These are phyloP conservation scores for Pisolithus albus DNA, from an alignment of 768 basidiomycete genomes.

Conservation along the genomic window DNA sequence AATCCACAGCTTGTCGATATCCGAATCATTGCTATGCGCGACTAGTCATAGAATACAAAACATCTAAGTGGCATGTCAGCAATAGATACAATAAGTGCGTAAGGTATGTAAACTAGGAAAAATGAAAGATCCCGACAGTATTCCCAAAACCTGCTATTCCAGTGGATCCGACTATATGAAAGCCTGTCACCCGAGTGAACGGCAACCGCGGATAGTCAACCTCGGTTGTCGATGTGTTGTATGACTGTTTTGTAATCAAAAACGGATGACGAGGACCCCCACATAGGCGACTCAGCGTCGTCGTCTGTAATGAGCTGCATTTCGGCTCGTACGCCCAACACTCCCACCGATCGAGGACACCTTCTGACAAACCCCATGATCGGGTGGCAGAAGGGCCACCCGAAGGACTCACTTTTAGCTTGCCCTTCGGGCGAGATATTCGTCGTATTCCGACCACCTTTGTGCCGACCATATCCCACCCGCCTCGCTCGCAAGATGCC, in stretches of 20 bases:
- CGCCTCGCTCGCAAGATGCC: conserved; percentile 64
- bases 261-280: conserved; percentile 12
- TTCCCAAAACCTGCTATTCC: conserved; percentile 75
- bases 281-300: conserved; percentile 44
- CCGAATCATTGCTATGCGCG: not conserved
- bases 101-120: conserved; percentile 15
- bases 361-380: conserved; percentile 44
- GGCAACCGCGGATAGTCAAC: conserved; percentile 51
- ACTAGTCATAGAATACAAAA: not conserved
- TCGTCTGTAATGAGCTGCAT: conserved; percentile 40
- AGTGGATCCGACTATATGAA: conserved; percentile 42
- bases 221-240: not conserved
- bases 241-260: conserved; percentile 3
- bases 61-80: conserved; percentile 1
- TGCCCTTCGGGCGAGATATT: conserved; percentile 40
- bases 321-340: conserved; percentile 70
- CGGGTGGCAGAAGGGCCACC: conserved; percentile 8
- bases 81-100: conserved; percentile 12
- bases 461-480: conserved; percentile 62
- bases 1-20: not conserved
- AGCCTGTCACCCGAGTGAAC: conserved; percentile 71
- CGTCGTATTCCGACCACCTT: conserved; percentile 65
- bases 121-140: conserved; percentile 35
- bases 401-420: conserved; percentile 19
- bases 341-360: conserved; percentile 78